Evolutionary conservation across 2,329 filamentous ascomycete genomes (phyloP), one percentile per base, ranked within the genome.

Genomic region (Sporothrix variecibatus): DNA sequence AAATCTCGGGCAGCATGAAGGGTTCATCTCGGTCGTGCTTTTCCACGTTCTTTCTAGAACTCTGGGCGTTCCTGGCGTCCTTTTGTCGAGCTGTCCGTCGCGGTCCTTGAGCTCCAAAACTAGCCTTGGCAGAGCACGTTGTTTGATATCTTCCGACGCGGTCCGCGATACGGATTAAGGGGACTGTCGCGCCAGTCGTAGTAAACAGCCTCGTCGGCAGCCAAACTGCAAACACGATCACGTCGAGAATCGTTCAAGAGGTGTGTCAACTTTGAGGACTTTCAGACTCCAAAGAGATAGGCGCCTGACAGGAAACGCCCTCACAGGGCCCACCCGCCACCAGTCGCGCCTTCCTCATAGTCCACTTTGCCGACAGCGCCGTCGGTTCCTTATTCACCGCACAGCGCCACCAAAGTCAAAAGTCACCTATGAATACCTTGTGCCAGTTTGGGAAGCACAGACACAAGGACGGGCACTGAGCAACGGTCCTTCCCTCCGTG

Each of bases 71-170:
- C 38, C 43, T 67, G 65, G 43, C 34, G 34, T 43, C 34, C 4
- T 34, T 43, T 68, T 26, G 43, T 69, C 43, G 9, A n/a, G n/a
- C n/a, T n/a, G n/a, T n/a, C n/a, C n/a, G n/a, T n/a, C n/a, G n/a
- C n/a, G n/a, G n/a, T n/a, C n/a, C n/a, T 67, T 4, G 20, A 46
- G n/a, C 15, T 68, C 15, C n/a, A 23, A 23, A 26, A 8, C 67
- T 28, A 58, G 34, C 23, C 68, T 60, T 46, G 53, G 53, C 53
- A 71, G 69, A 71, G 69, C 69, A 71, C 51, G 34, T 60, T 71
- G 69, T 71, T 71, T 71, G 69, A 40, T 49, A 71, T 71, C 23
- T 43, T 60, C 38, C 69, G 51, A 60, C 51, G 11, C 23, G n/a
- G 49, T 28, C 2, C 34, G 49, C 31, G 28, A 71, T 49, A n/a